Evolutionary conservation across 2,329 filamentous ascomycete species (phyloP).

Genomic region (Dactylellina leptospora): DNA sequence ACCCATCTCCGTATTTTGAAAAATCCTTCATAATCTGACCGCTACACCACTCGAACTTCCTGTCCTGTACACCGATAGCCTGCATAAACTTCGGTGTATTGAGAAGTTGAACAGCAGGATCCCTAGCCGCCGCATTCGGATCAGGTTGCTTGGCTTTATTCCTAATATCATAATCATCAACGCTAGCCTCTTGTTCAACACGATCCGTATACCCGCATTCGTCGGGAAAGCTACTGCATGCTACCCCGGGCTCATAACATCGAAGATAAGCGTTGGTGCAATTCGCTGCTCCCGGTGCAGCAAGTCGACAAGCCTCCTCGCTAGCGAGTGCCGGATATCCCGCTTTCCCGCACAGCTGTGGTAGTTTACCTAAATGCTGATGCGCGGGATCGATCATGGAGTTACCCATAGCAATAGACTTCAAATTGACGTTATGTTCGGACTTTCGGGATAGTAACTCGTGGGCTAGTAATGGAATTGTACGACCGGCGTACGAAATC

Average conservation of each 20-base stretch:
- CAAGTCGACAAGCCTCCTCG: conserved; percentile 78
- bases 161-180: conserved; percentile 95
- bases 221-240: conserved; percentile 62
- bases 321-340: conserved; percentile 88
- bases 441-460: conserved; percentile 86
- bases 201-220: background rate
- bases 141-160: background rate
- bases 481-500: conserved; percentile 90
- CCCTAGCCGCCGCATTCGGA: background rate
- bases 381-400: conserved; percentile 92
- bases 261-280: conserved; percentile 87
- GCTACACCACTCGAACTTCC: conserved; percentile 90
- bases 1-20: conserved; percentile 96
- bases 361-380: conserved; percentile 93
- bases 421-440: conserved; percentile 95
- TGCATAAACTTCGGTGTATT: conserved; percentile 84
- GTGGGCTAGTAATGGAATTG: conserved; percentile 88
- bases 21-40: conserved; percentile 99
- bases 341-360: conserved; percentile 96
- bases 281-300: conserved; percentile 90
- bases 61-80: conserved; percentile 87
- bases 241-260: conserved; percentile 90
- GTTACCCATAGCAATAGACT: conserved; percentile 94
- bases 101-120: conserved; percentile 67
- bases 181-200: conserved; percentile 68